A percentile compares a stretch with the other conserved stretches of the same genome.
Conservation (phyloP, 305 asterid species). For the Vinca major region DNA sequence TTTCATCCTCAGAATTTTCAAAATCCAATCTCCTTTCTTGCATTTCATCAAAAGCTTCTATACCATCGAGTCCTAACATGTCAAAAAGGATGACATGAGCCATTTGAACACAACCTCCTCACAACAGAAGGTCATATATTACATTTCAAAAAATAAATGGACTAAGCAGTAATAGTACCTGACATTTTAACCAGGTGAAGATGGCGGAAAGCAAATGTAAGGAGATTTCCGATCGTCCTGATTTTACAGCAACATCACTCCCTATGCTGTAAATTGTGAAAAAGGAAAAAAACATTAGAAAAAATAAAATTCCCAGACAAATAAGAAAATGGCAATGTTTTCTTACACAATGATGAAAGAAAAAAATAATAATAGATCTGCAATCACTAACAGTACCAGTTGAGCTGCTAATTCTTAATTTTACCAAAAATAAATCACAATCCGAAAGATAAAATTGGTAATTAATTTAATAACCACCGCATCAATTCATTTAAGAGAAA, state of each 20-base stretch:
- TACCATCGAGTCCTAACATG: slow-evolving; percentile 43
- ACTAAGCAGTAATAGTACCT: slow-evolving; percentile 23
- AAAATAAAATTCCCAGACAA: background rate
- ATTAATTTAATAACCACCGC: background rate
- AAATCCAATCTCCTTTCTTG: slow-evolving; percentile 76
- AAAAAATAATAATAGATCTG: slow-evolving; percentile 8
- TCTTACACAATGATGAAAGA: background rate
- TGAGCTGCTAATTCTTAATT: background rate
- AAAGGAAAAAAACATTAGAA: background rate
- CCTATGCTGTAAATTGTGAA: slow-evolving; percentile 22
- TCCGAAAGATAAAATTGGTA: background rate
- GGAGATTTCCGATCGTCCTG: slow-evolving; percentile 25
- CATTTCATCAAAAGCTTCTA: slow-evolving; percentile 44
- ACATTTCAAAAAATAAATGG: background rate
- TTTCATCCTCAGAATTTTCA: slow-evolving; percentile 76
- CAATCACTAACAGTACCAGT: background rate
- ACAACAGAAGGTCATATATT: background rate
- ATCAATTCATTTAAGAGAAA: background rate
- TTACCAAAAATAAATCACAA: background rate
- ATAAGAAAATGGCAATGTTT: background rate
- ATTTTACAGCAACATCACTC: slow-evolving; percentile 21
- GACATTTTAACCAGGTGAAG: slow-evolving; percentile 39
- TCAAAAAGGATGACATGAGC: background rate
- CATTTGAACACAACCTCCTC: background rate
- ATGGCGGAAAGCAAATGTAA: slow-evolving; percentile 26